Evolutionary conservation across 768 basidiomycete species (phyloP).

Genomic region (Suillus subluteus): DNA sequence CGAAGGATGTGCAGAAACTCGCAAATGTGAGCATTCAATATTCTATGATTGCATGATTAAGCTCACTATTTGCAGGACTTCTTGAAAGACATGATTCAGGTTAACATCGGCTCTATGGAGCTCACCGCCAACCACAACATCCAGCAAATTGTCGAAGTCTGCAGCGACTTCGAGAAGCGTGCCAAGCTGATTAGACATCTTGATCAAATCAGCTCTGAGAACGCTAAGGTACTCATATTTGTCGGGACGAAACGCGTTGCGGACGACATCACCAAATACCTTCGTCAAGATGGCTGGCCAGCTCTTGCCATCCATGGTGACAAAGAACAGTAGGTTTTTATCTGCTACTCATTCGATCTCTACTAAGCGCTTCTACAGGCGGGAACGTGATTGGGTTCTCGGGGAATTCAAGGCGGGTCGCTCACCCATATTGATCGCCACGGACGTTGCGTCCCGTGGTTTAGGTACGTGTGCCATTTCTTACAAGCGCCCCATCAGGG

Average conservation of each 20-base stretch:
- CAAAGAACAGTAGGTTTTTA: slow-evolving; percentile 85
- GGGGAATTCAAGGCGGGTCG: slow-evolving; percentile 98
- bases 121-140: slow-evolving; percentile 99
- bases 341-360: neutral
- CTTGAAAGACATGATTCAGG: slow-evolving; percentile 94
- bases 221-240: slow-evolving; percentile 98
- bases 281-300: slow-evolving; percentile 99
- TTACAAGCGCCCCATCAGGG: slow-evolving; percentile 49
- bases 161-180: slow-evolving; percentile 97
- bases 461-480: slow-evolving; percentile 82
- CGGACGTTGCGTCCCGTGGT: slow-evolving; percentile 99
- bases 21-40: slow-evolving; percentile 63
- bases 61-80: slow-evolving; percentile 68
- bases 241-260: slow-evolving; percentile 97
- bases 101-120: slow-evolving; percentile 99
- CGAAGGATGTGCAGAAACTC: slow-evolving; percentile 98
- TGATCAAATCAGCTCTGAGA: slow-evolving; percentile 94
- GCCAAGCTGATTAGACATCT: slow-evolving; percentile 95
- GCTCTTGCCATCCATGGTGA: slow-evolving; percentile 99
- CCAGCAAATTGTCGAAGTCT: slow-evolving; percentile 92
- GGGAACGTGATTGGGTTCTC: slow-evolving; percentile 99
- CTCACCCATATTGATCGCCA: slow-evolving; percentile 97
- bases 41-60: neutral
- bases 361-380: slow-evolving; percentile 45
- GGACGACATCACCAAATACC: slow-evolving; percentile 97